Base-by-base conservation (phyloP, 1,284 basidiomycete genomes). In the Leccinum pallidistipes region DNA sequence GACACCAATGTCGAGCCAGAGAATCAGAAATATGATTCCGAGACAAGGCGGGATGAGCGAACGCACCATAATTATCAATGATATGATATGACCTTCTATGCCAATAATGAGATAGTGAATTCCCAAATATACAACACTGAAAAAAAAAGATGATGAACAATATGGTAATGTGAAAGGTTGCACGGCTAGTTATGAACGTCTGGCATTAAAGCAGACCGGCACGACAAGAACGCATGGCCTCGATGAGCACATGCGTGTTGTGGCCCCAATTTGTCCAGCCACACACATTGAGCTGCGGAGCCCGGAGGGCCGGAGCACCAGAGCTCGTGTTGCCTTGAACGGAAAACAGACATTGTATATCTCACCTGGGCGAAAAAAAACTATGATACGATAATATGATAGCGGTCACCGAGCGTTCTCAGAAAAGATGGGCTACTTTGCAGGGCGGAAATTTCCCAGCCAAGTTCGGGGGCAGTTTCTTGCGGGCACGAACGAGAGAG, bases 281-380 rank as follows among this genome's bases (percentile, higher is more conserved):
- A 45, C 43, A 18, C 38, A 36, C 12, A 36, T n/a, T 40, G 38
- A n/a, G 38, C n/a, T 21, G 10, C 45, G 18, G 45, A 47, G 40
- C 3, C n/a, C n/a, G n/a, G n/a, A n/a, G n/a, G n/a, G n/a, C n/a
- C 10, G 3, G 21, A 27, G 24, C 34, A 51, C 50, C 16, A 16
- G 36, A 7, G 32, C 40, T 62, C 36, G 24, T 21, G 18, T 40
- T 29, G 29, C 16, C n/a, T 58, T 24, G 8, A 16, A 47, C 29
- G 40, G 12, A 38, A 55, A 62, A 61, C 21, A 40, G 55, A 50
- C 5, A 43, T 8, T 45, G 43, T 18, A 45, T 27, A 31, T 38
- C 63, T 71, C 34, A 68, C 68, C 69, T 71, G 29, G 50, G 16
- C 53, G 9, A 59, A 31, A 9, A 36, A 36, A 27, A 21, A 36